Evolutionary conservation across 176 grass and related monocot genomes (phyloP), one percentile per base, ranked within the genome.

Genomic region (Oryza meridionalis): DNA sequence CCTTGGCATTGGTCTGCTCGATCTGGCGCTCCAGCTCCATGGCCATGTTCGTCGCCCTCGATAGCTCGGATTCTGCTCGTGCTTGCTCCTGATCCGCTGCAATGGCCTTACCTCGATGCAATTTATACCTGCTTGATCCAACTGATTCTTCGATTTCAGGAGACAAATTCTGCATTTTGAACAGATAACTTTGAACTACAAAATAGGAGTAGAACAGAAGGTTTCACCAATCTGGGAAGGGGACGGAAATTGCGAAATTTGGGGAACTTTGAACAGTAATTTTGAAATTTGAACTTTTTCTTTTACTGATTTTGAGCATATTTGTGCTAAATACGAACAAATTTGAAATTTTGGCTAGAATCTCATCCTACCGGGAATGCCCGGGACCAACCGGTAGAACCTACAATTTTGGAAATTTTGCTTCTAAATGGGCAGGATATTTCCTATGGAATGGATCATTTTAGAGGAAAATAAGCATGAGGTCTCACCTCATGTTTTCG

Each of bases 1-100:
- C 31, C 86, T 79, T 92, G 31, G 53, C 43, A 17, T 69, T 75
- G 24, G 50, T 38, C 38, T 82, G 78, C 70, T 97, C 94, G 37
- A 91, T 85, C 80, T 88, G 82, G 26, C 21, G 76, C 5, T 82
- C 82, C 53, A 90, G 40, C 55, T 91, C 70, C 43, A 35, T 85
- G 1, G 86, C 83, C 70, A 84, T 76, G 69, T 10, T 32, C 27
- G 10, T 87, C 4, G 81, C 81, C 15, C 42, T 71, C 1, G 69
- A 76, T 21, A 90, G 77, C 45, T 92, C 85, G 19, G 77, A 69
- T 71, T 92, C 84, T 6, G 83, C 84, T 21, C 43, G 82, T 22
- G 68, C 75, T 37, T 51, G 80, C 26, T 98, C 91, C 19, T 50
- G 83, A n/a, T 58, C 17, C 67, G 83, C 87, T 0, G 87, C 78